Conservation (phyloP, 139 green algal species). For the Yamagishiella unicocca region DNA sequence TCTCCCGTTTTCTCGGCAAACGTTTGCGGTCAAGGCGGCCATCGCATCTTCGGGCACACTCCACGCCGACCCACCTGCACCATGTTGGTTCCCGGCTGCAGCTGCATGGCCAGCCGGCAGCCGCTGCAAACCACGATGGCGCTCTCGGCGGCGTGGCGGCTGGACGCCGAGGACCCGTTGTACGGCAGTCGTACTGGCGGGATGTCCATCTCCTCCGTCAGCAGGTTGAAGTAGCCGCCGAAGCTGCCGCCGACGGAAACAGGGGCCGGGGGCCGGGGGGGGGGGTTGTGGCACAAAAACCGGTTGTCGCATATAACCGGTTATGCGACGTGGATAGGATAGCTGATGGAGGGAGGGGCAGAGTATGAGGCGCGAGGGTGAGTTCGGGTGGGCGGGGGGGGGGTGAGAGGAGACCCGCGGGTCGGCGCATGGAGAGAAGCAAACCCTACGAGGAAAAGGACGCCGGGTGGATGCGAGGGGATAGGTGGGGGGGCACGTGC, state of each 20-base stretch:
- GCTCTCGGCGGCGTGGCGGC: background rate
- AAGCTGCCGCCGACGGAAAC: background rate
- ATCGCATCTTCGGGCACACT: background rate
- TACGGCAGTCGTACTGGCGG: slow-evolving; percentile 6
- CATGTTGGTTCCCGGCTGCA: slow-evolving; percentile 7
- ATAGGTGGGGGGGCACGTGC: too few relatives aligned
- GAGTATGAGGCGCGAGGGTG: too few relatives aligned
- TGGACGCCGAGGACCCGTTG: background rate
- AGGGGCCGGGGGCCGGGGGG: background rate
- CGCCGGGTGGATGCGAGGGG: too few relatives aligned
- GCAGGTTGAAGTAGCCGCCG: slow-evolving; percentile 31
- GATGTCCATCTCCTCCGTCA: slow-evolving; percentile 24
- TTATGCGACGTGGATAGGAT: too few relatives aligned
- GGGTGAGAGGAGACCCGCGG: too few relatives aligned
- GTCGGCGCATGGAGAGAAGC: too few relatives aligned
- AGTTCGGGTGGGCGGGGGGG: too few relatives aligned
- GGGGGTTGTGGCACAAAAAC: background rate
- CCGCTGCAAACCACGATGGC: slow-evolving; percentile 13
- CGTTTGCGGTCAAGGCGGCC: too few relatives aligned
- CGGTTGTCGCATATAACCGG: too few relatives aligned
- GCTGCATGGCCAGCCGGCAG: background rate
- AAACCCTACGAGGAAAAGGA: too few relatives aligned
- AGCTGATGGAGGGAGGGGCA: too few relatives aligned
- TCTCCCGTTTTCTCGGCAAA: too few relatives aligned
- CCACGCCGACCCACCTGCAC: background rate